These are phyloP conservation scores for Aureobasidium zeae DNA, from an alignment of 2,329 filamentous ascomycete species.

Conservation along the genomic window DNA sequence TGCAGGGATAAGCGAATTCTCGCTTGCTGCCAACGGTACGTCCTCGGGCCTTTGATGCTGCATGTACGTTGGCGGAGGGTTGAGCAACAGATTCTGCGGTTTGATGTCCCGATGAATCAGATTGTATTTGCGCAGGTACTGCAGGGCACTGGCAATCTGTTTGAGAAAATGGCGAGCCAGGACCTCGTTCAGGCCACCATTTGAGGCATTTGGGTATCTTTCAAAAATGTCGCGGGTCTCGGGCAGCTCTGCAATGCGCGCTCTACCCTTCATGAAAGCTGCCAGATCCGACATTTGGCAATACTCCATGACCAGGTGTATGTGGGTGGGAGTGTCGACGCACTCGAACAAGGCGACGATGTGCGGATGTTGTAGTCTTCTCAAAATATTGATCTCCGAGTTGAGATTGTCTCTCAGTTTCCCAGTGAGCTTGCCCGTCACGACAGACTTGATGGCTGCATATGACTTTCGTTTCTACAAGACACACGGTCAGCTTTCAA, in stretches of 20 bases:
- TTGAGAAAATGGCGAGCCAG: constrained; percentile 92
- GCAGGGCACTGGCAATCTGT: constrained; percentile 82
- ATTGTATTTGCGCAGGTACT: constrained; percentile 76
- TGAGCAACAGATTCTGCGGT: constrained; percentile 86
- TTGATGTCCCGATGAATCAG: constrained; percentile 96
- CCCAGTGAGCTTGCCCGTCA: constrained; percentile 79
- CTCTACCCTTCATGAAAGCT: constrained; percentile 89
- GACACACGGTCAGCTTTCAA: too few relatives aligned
- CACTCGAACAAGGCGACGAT: constrained; percentile 95
- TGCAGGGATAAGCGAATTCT: constrained; percentile 69
- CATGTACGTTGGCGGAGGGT: constrained; percentile 68
- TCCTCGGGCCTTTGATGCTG: constrained; percentile 51
- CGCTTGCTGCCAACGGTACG: constrained; percentile 67
- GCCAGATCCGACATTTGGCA: constrained; percentile 92
- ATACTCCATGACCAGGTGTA: constrained; percentile 98
- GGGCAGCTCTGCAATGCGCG: constrained; percentile 67
- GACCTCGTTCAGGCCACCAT: constrained; percentile 91
- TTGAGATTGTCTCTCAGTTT: constrained; percentile 96
- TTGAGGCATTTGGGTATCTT: constrained; percentile 78
- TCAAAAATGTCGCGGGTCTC: constrained; percentile 82
- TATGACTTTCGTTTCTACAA: constrained; percentile 65
- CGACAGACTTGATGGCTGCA: constrained; percentile 95
- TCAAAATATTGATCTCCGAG: constrained; percentile 90
- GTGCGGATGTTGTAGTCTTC: constrained; percentile 86
- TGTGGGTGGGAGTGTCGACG: constrained; percentile 74